Evolutionary conservation across 192 early-diverging fungal species (phyloP).

Genomic region (Dissophora ornata): DNA sequence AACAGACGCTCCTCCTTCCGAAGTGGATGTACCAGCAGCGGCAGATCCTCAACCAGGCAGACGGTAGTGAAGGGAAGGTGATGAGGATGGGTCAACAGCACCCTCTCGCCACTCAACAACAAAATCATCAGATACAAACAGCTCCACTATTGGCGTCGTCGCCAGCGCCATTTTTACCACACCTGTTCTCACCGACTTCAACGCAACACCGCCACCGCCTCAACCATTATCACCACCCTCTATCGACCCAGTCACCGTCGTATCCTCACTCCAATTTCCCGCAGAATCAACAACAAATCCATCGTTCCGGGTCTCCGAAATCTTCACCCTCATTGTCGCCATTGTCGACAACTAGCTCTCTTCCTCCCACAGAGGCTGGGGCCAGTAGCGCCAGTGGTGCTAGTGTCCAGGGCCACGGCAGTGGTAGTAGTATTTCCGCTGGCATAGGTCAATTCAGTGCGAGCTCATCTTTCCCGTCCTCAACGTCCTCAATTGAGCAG

Average conservation of each 20-base stretch:
- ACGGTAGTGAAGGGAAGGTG: slow-evolving; percentile 9
- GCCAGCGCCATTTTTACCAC: neutral
- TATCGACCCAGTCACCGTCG: slow-evolving; percentile 11
- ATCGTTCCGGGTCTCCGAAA: neutral
- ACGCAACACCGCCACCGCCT: neutral
- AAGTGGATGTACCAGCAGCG: slow-evolving; percentile 51
- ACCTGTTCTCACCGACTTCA: neutral
- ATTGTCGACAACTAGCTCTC: slow-evolving; percentile 8
- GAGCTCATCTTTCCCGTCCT: slow-evolving; percentile 16
- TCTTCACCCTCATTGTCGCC: slow-evolving; percentile 37
- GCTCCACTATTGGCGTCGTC: neutral
- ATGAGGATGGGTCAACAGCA: slow-evolving; percentile 32
- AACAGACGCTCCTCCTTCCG: slow-evolving; percentile 42
- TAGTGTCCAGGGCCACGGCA: neutral
- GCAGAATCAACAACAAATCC: neutral
- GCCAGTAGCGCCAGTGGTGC: neutral
- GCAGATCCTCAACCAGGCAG: slow-evolving; percentile 31
- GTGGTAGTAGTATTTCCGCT: slow-evolving; percentile 2
- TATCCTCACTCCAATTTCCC: slow-evolving; percentile 19
- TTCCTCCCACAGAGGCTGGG: neutral
- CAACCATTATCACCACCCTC: neutral
- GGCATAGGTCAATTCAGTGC: slow-evolving; percentile 22
- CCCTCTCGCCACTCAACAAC: neutral
- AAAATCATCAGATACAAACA: slow-evolving; percentile 14
- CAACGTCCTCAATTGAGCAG: slow-evolving; percentile 36